Base-by-base conservation (phyloP, 345 rosid genomes). In the Eutrema yunnanense region DNA sequence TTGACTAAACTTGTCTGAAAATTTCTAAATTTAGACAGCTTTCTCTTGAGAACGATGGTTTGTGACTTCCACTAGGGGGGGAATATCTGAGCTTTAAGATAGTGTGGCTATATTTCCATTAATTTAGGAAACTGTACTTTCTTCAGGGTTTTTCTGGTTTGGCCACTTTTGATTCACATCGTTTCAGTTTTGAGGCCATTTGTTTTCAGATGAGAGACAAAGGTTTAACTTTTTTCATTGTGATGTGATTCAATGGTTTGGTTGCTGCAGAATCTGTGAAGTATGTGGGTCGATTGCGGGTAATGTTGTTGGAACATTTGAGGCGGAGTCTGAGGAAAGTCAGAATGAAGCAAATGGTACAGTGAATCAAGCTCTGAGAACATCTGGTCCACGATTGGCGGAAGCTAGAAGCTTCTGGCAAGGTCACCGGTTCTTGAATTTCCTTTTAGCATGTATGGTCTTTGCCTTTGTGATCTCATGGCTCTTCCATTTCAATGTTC, bases 401-500 rank as follows among this genome's bases (percentile, higher is more conserved):
- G 89, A 85, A 60, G 71, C 74, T 22, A 77, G 86, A 70, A 84
- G 77, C 84, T 88, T 88, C 65, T 88, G 92, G 95, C 90, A 83
- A 63, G 98, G 96, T 11, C 96, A 88, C 58, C 78, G 91, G 50
- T 87, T 90, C 85, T 82, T 92, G 74, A 92, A 90, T 78, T 90
- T 92, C 82, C 87, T 92, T 30, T 84, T 92, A 13, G 96, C 96
- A 3, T 90, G 95, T 58, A 92, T 92, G 92, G 96, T 92, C 29
- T 90, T 92, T 57, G 96, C 98, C 40, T 92, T 92, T 67, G 95
- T 92, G 11, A 86, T 92, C 75, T 92, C 98, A 40, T 92, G 98
- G 98, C 92, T 92, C 63, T 87, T 92, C 68, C 98, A 87, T 81
- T 90, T 92, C 86, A 90, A 90, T 73, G 82, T 92, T 48, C 90